Evolutionary conservation across 2,329 filamentous ascomycete genomes (phyloP).

Genomic region (Lasiodiplodia citricola): DNA sequence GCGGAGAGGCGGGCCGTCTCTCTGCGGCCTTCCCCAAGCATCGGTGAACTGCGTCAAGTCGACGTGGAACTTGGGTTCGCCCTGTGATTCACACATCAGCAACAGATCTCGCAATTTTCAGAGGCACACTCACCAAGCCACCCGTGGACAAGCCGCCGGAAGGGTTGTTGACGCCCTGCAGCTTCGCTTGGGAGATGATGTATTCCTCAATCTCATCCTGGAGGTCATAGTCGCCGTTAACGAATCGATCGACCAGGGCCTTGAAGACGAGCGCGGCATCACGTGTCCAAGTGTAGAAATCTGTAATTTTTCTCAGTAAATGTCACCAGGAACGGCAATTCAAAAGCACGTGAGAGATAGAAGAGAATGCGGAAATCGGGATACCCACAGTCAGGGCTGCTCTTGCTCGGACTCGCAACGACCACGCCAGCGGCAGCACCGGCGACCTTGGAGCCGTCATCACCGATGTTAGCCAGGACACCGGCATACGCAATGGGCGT

Average conservation of each 20-base stretch:
- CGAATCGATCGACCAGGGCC: constrained; percentile 32
- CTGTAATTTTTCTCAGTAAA: constrained; percentile 16
- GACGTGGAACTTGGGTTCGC: constrained; percentile 51
- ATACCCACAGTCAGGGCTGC: constrained; percentile 47
- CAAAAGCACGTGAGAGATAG: background rate
- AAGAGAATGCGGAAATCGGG: background rate
- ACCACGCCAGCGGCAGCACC: constrained; percentile 46
- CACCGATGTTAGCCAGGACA: constrained; percentile 23
- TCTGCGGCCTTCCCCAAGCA: constrained; percentile 51
- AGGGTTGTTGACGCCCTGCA: constrained; percentile 48
- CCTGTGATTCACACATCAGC: constrained; percentile 26
- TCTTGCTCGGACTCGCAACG: constrained; percentile 50
- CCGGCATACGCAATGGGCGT: constrained; percentile 17
- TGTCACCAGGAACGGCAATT: too few species aligned
- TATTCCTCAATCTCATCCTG: constrained; percentile 39
- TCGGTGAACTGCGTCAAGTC: constrained; percentile 44
- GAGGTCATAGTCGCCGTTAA: constrained; percentile 29
- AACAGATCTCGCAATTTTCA: background rate
- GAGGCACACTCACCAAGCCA: constrained; percentile 34
- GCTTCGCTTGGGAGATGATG: constrained; percentile 38
- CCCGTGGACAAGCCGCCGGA: constrained; percentile 44
- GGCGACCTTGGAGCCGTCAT: constrained; percentile 12
- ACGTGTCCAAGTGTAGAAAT: constrained; percentile 40
- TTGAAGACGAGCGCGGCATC: constrained; percentile 24
- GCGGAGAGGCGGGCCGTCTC: constrained; percentile 51